A percentile compares a stretch with the other conserved stretches of the same genome.
These are phyloP conservation scores for Apium graveolens DNA, from an alignment of 129 eudicot species.

Conservation along the genomic window DNA sequence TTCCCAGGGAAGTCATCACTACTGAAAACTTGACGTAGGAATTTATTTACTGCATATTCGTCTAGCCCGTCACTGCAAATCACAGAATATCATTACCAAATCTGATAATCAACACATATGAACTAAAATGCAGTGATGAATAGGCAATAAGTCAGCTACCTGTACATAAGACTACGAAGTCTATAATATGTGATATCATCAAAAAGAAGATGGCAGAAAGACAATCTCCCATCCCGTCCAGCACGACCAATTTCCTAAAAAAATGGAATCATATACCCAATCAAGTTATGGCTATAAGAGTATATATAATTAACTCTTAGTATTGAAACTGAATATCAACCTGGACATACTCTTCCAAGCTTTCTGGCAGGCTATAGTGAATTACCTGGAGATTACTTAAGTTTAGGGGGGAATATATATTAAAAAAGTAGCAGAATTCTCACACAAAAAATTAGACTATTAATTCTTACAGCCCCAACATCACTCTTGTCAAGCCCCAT, in stretches of 20 bases:
- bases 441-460: not conserved
- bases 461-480: conserved; percentile 85
- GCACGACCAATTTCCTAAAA: conserved; percentile 94
- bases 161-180: conserved; percentile 75
- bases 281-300: not conserved
- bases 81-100: conserved; percentile 12
- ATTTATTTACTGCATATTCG: conserved; percentile 67
- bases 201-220: conserved; percentile 84
- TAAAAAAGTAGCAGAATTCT: not conserved
- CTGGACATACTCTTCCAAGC: conserved; percentile 97
- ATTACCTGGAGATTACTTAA: conserved; percentile 46
- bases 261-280: conserved; percentile 1
- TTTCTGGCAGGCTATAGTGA: conserved; percentile 91
- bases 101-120: conserved; percentile 8
- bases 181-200: conserved; percentile 72
- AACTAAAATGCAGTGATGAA: conserved; percentile 2
- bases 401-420: not conserved
- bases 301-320: conserved; percentile 1
- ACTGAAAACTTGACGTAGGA: conserved; percentile 58
- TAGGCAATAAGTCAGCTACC: conserved; percentile 24
- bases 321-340: conserved; percentile 25
- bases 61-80: conserved; percentile 81
- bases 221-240: conserved; percentile 91
- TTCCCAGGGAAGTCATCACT: conserved; percentile 33
- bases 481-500: conserved; percentile 97